Evolutionary conservation across 768 basidiomycete genomes (phyloP).

Genomic region (Lactifluus piperatus): DNA sequence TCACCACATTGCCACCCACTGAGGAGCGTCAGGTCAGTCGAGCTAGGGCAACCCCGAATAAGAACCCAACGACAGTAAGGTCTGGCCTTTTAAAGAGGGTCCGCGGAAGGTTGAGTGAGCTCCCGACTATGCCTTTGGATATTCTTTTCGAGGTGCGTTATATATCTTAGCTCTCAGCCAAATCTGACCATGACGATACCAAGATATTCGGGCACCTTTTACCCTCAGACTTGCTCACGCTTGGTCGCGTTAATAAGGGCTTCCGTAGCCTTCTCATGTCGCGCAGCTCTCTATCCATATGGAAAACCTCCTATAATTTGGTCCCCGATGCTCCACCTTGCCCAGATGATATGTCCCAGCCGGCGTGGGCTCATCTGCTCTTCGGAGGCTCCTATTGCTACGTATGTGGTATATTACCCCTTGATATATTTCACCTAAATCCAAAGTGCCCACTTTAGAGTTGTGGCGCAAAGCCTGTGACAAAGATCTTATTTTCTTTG

Average conservation of each 20-base stretch:
- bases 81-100: background rate
- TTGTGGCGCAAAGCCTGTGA: conserved; percentile 12
- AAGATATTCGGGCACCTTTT: conserved; percentile 27
- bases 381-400: conserved; percentile 12
- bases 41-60: background rate
- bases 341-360: conserved; percentile 13
- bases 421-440: background rate
- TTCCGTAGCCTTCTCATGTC: conserved; percentile 26
- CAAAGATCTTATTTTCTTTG: conserved; percentile 7
- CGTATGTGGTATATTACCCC: background rate
- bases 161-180: background rate
- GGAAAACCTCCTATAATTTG: conserved; percentile 18
- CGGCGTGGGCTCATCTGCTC: conserved; percentile 15
- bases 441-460: background rate
- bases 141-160: conserved; percentile 24
- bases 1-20: background rate
- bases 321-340: conserved; percentile 3
- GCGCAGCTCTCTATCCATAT: conserved; percentile 20
- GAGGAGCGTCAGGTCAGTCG: background rate
- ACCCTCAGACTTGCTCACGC: conserved; percentile 27
- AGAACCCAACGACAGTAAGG: background rate
- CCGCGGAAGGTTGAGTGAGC: conserved; percentile 9
- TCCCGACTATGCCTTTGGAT: conserved; percentile 24
- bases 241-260: conserved; percentile 25
- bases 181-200: background rate